Evolutionary conservation across 225 moss, liverwort and hornwort species (phyloP).

Genomic region (Pseudisothecium myosuroides): DNA sequence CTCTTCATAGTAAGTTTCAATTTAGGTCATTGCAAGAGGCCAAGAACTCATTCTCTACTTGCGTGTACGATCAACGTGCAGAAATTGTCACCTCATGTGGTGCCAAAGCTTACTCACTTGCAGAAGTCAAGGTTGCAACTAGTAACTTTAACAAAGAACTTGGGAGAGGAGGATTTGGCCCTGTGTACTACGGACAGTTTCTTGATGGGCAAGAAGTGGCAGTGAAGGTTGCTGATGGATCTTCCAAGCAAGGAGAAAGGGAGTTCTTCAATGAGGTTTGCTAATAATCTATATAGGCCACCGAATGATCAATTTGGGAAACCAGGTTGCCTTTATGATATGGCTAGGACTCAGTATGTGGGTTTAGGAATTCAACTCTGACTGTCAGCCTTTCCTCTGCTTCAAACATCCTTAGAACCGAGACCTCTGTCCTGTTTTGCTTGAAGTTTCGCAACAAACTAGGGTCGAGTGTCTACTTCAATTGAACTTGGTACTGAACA

Average conservation of each 20-base stretch:
- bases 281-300: background rate
- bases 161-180: constrained; percentile 1
- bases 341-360: background rate
- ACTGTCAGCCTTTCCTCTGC: background rate
- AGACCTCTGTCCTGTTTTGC: background rate
- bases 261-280: constrained; percentile 39
- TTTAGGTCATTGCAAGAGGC: background rate
- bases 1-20: background rate
- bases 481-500: too few species aligned
- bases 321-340: background rate
- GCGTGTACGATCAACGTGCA: background rate
- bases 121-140: background rate
- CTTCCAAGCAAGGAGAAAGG: background rate
- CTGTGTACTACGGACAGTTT: constrained; percentile 11
- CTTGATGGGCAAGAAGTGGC: constrained; percentile 28
- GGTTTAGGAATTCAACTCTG: background rate
- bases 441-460: too few species aligned
- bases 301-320: background rate
- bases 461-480: background rate
- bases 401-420: background rate
- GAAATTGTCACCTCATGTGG: background rate
- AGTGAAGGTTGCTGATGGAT: constrained; percentile 15
- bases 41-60: background rate
- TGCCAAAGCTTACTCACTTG: constrained; percentile 1
- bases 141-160: background rate